phyloP scores from a whole-genome alignment of 768 basidiomycete species.

The Chalciporus pseudorubinellus region DNA sequence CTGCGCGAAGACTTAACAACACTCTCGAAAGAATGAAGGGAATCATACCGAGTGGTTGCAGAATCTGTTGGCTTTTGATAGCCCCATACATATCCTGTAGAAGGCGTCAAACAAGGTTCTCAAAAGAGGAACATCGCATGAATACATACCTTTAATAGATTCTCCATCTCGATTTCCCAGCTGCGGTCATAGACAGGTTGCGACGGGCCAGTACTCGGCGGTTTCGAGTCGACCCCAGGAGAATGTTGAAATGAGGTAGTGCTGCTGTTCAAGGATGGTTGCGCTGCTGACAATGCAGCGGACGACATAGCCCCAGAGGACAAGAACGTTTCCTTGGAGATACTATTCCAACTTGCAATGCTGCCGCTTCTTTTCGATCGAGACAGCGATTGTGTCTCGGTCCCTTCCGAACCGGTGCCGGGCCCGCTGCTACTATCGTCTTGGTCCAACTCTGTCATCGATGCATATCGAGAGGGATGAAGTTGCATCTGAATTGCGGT shows the following conservation, averaged over 20 bases:
- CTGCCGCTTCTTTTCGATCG: slow-evolving; percentile 79
- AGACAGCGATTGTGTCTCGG: slow-evolving; percentile 42
- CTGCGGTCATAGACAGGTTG: slow-evolving; percentile 54
- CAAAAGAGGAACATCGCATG: neutral
- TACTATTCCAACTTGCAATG: slow-evolving; percentile 81
- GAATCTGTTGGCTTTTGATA: slow-evolving; percentile 86
- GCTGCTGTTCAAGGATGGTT: slow-evolving; percentile 54
- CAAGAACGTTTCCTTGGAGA: slow-evolving; percentile 57
- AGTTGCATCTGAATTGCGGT: slow-evolving; percentile 79
- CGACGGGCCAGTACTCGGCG: slow-evolving; percentile 30
- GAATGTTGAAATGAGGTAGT: slow-evolving; percentile 62
- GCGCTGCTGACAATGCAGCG: slow-evolving; percentile 31
- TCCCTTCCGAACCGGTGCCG: slow-evolving; percentile 55
- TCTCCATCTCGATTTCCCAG: slow-evolving; percentile 90
- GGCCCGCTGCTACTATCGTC: slow-evolving; percentile 67
- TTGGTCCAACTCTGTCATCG: slow-evolving; percentile 59
- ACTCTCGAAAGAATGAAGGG: slow-evolving; percentile 42
- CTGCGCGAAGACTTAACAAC: slow-evolving; percentile 53
- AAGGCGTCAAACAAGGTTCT: slow-evolving; percentile 2
- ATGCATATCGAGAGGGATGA: slow-evolving; percentile 52
- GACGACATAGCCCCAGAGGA: slow-evolving; percentile 39
- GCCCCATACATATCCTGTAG: slow-evolving; percentile 89
- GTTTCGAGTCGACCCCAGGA: slow-evolving; percentile 38
- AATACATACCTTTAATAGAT: slow-evolving; percentile 66
- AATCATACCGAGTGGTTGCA: slow-evolving; percentile 68